Percentiles rank a stretch among this genome's conserved stretches.
Evolutionary conservation across 2,329 filamentous ascomycete genomes (phyloP).

Genomic region (Hymenoscyphus linearis): DNA sequence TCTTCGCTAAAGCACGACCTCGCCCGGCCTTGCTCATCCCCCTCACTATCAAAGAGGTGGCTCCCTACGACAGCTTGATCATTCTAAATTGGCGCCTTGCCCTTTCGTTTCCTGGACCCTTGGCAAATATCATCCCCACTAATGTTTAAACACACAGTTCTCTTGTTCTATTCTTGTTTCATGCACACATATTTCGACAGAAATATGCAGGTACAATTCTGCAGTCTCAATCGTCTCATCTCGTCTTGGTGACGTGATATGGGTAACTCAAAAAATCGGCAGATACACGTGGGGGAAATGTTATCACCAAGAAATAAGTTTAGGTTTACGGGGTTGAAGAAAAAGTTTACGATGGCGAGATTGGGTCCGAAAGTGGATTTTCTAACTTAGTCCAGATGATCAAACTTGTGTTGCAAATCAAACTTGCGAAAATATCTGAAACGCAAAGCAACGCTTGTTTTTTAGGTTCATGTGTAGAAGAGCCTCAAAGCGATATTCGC

Average conservation of each 20-base stretch:
- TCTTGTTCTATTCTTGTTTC: slow-evolving; percentile 2
- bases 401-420: not conserved
- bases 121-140: not conserved
- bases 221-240: not conserved
- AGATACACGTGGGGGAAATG: not conserved
- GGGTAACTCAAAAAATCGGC: not conserved
- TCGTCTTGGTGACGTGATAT: not conserved
- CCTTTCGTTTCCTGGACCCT: not conserved
- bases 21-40: not conserved
- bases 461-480: not conserved
- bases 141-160: not conserved
- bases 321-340: not conserved
- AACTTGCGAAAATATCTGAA: not conserved
- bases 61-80: not conserved
- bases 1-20: not conserved
- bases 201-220: slow-evolving; percentile 1
- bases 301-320: too few species aligned
- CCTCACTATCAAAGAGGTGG: not conserved
- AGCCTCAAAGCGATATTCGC: not conserved
- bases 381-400: not conserved
- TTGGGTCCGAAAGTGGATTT: not conserved
- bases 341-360: not conserved
- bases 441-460: not conserved
- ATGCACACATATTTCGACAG: not conserved
- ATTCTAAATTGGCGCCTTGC: not conserved